Conservation (phyloP, 805 yeast genomes). For the Candida vaughaniae region DNA sequence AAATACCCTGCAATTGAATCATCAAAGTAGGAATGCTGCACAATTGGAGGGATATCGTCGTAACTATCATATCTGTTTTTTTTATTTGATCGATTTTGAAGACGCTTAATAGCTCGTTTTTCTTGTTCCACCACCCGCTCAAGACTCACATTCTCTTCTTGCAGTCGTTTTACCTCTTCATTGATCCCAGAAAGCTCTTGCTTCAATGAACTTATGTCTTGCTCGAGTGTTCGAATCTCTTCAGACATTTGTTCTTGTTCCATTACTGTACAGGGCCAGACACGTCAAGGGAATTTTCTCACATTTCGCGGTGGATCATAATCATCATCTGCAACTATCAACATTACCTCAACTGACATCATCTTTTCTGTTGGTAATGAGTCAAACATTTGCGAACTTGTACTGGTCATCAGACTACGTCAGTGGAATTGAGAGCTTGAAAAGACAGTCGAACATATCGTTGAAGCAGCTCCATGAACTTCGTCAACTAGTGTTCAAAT, state of each 20-base stretch:
- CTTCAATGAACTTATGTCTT: conserved; percentile 20
- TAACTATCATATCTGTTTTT: conserved; percentile 2
- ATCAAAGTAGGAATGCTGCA: conserved; percentile 30
- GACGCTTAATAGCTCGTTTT: conserved; percentile 4
- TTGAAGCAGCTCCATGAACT: conserved; percentile 41
- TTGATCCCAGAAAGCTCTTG: conserved; percentile 18
- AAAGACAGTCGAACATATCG: conserved; percentile 30
- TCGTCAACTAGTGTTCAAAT: conserved; percentile 34
- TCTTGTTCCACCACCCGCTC: conserved; percentile 11
- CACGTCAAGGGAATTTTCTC: no score
- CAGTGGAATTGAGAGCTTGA: conserved; percentile 33
- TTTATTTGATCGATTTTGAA: conserved; percentile 8
- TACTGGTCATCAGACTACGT: conserved; percentile 45
- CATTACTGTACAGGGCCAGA: no score
- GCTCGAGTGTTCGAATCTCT: conserved; percentile 4
- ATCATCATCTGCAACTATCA: no score
- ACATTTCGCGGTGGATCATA: no score
- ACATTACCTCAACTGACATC: no score
- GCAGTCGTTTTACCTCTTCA: conserved; percentile 4
- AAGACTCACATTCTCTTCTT: neutral
- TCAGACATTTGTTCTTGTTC: no score
- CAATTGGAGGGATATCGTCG: conserved; percentile 17
- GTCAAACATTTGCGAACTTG: conserved; percentile 27
- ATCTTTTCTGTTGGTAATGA: conserved; percentile 2
- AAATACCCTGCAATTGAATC: conserved; percentile 26